Conservation (phyloP, 768 basidiomycete species). For the Pholiota molesta region DNA sequence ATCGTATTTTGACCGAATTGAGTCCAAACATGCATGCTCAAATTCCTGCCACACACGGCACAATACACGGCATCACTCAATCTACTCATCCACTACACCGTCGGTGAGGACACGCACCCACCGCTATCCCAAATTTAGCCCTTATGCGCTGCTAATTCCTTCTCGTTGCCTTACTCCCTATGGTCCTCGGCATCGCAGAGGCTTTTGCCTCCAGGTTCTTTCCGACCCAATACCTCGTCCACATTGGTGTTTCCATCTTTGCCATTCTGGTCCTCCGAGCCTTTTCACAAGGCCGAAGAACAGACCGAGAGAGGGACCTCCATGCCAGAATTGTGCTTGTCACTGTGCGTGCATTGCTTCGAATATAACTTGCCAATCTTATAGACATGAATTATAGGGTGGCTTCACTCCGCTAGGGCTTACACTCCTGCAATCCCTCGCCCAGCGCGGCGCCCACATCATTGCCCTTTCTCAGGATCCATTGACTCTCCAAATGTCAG, state of each 20-base stretch:
- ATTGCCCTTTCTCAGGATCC: conserved; percentile 69
- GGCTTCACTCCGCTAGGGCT: conserved; percentile 76
- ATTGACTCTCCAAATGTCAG: conserved; percentile 55
- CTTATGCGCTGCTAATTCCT: conserved; percentile 8
- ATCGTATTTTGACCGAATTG: conserved; percentile 7
- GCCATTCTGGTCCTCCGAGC: conserved; percentile 52
- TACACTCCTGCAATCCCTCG: conserved; percentile 65
- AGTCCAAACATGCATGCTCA: conserved; percentile 4
- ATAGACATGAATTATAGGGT: conserved; percentile 48
- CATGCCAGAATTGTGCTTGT: conserved; percentile 73
- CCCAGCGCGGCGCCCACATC: conserved; percentile 76
- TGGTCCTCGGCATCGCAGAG: conserved; percentile 34
- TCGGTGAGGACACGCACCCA: conserved; percentile 3
- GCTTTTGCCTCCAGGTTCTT: conserved; percentile 40
- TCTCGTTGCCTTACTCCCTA: conserved; percentile 9
- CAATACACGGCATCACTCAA: not conserved
- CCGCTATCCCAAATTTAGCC: conserved; percentile 5
- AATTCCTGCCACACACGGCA: not conserved
- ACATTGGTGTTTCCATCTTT: conserved; percentile 47
- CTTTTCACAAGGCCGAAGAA: conserved; percentile 71
- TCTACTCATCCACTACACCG: not conserved
- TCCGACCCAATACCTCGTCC: conserved; percentile 60
- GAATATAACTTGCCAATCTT: not conserved
- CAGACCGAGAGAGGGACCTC: conserved; percentile 72
- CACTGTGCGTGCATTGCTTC: conserved; percentile 52